Conservation (phyloP, 805 yeast genomes). For the Saccharomyces eubayanus region DNA sequence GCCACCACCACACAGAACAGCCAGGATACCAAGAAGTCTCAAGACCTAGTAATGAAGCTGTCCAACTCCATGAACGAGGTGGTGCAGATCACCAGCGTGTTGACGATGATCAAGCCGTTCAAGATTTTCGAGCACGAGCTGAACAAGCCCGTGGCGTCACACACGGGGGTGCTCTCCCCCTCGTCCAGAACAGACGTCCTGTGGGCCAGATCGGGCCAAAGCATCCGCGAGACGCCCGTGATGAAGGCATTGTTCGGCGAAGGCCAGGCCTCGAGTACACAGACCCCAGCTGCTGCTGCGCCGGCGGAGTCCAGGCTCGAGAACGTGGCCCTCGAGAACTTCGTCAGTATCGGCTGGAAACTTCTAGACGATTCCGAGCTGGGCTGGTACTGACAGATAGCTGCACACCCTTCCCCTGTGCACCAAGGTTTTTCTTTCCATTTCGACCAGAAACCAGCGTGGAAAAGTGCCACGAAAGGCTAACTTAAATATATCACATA, state of each 20-base stretch:
- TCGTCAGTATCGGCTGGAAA: slow-evolving; percentile 25
- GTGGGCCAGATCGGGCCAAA: background rate
- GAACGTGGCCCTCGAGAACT: slow-evolving; percentile 4
- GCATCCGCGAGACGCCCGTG: background rate
- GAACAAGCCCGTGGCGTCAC: slow-evolving; percentile 1
- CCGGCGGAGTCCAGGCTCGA: background rate
- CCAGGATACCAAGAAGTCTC: slow-evolving; percentile 10
- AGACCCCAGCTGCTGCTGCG: background rate
- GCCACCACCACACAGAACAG: slow-evolving; percentile 11
- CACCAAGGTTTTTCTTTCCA: background rate
- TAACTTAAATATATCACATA: background rate
- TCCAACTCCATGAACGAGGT: slow-evolving; percentile 29
- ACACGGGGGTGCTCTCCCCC: background rate
- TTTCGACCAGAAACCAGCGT: background rate
- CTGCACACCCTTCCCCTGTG: background rate
- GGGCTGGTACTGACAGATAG: slow-evolving; percentile 23
- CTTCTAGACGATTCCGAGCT: slow-evolving; percentile 26
- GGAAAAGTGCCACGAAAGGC: background rate
- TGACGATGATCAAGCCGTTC: slow-evolving; percentile 25
- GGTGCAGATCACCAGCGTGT: slow-evolving; percentile 26
- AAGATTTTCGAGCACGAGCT: slow-evolving; percentile 20
- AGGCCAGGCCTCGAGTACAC: background rate
- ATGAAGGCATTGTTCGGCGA: background rate
- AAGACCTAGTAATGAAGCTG: slow-evolving; percentile 23
- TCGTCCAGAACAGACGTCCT: background rate